Evolutionary conservation across 495 filamentous ascomycete genomes (phyloP), one percentile per base, ranked within the genome.

Genomic region (Pyrenopolyporus hunteri): DNA sequence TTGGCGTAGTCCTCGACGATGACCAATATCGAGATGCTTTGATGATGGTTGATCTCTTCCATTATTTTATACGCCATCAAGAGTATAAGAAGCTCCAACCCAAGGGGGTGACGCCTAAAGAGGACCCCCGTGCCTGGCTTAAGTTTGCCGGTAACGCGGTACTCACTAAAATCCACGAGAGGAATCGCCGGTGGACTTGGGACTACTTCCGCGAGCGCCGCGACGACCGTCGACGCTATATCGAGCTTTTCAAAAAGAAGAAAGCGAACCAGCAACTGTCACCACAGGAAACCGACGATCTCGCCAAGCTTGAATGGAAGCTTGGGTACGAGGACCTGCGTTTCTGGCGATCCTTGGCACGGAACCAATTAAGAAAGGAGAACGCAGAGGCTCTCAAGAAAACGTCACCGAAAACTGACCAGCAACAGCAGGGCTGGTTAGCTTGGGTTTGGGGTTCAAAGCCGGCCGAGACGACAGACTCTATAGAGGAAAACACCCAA

Each of bases 11-110:
- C 13, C 79, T 98, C 13, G 94, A 98, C 69, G 92, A 98, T 59
- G 86, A 97, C 58, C 94, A 98, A 70, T 98, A 98, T 69, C 89
- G 95, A 17, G 94, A 98, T 78, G 90, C 87, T 1, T 76, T 98
- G 53, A 98, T 98, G 95, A 90, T 98, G 78, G 88, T 97, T 6
- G 94, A 98, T 70, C 83, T 97, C 4, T 98, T 98, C 78, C 94
- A 98, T 73, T 98, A 93, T 70, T 98, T 96, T 71, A 90, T 98
- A 64, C 89, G 93, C 33, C 95, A 98, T 65, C 94, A 98, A 72
- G 92, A 98, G 71, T 96, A 97, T 78, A 95, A 92, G 72, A 95
- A 92, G 72, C 82, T 89, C 55, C 92, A 96, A 65, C 94, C 94
- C 2, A 94, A 94, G 67, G 85, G 80, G 20, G 84, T 85, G 28